Evolutionary conservation across 108 stramenopile species (phyloP), one percentile per base, ranked within the genome.

Genomic region (Fistulifera pelliculosa): DNA sequence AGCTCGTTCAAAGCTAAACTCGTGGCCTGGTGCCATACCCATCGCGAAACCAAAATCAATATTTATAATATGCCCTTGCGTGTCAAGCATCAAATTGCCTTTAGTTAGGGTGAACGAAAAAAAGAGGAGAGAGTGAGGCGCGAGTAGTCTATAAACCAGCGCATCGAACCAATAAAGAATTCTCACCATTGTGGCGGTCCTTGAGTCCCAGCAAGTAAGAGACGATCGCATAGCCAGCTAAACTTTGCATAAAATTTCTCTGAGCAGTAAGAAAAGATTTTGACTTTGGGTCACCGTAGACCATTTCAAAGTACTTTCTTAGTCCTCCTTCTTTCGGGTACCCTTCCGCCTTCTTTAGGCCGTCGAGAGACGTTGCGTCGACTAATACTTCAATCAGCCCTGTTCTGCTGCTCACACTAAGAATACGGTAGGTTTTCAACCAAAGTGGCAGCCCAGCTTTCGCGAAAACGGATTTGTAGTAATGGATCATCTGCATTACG

Each of bases 21-120:
- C 93, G 52, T 96, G 91, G 38, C 96, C 97, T 1, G 95, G 94
- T 14, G 90, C 93, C 86, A 93, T 93, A 45, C 97, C 97, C 64
- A 99, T 81, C 12, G 96, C 95, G 68, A 99, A 99, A 39, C 99
- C 99, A 72, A 98, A 99, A 65, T 99, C 99, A 59, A 99, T 99
- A 75, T 96, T 93, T 52, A 98, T 91, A 27, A 99, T 44, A 56
- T 85, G 96, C 7, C 99, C 99, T 23, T 75, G 67, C 16, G 73
- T 83, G 51, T 98, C 95, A 42, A 99, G 91, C 96, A 99, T 97
- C 49, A 99, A 95, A 66, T 99, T 99, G 18, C n/a, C n/a, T n/a
- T n/a, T n/a, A n/a, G n/a, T n/a, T n/a, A n/a, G n/a, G n/a, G n/a
- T n/a, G n/a, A n/a, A n/a, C n/a, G n/a, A n/a, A n/a, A n/a, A n/a